A percentile compares a stretch with the other conserved stretches of the same genome.
Evolutionary conservation across 371 early-diverging fungal genomes (phyloP).

Genomic region (Mortierella sp.): DNA sequence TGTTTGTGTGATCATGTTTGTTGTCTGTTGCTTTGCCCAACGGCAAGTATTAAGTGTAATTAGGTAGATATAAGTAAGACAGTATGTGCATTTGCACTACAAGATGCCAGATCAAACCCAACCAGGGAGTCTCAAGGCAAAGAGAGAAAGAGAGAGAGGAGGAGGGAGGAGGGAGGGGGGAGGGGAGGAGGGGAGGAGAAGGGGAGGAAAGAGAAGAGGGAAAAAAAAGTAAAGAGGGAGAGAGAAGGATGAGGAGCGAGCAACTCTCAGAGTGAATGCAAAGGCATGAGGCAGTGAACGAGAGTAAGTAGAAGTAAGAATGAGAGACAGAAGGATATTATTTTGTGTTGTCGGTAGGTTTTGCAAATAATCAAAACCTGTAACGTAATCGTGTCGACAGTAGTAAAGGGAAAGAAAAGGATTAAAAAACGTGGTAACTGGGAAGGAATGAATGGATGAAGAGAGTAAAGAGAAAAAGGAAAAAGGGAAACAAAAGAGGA

Average conservation of each 20-base stretch:
- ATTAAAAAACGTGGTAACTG: not conserved
- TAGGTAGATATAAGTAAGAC: not conserved
- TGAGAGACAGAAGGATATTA: constrained; percentile 4
- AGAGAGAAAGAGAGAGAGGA: too few relatives aligned
- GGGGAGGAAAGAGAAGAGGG: not conserved
- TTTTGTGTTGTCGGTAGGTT: not conserved
- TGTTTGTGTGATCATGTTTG: constrained; percentile 26
- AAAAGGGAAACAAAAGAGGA: not conserved
- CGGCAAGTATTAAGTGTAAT: not conserved
- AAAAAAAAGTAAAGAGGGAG: not conserved
- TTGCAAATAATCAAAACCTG: not conserved
- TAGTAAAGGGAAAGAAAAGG: not conserved
- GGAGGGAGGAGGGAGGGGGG: not conserved
- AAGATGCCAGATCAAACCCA: not conserved
- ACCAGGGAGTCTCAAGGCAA: too few relatives aligned
- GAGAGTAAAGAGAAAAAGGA: not conserved
- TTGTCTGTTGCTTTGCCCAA: not conserved
- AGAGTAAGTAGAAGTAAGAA: constrained; percentile 4
- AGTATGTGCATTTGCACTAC: not conserved
- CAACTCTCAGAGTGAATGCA: too few relatives aligned
- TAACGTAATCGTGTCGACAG: not conserved
- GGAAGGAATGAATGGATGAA: not conserved
- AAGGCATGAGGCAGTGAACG: not conserved
- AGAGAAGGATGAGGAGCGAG: not conserved
- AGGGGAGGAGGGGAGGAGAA: not conserved